Percentiles rank a stretch among this genome's conserved stretches.
Conservation (phyloP, 2,329 filamentous ascomycete genomes). For the Truncatella angustata region DNA sequence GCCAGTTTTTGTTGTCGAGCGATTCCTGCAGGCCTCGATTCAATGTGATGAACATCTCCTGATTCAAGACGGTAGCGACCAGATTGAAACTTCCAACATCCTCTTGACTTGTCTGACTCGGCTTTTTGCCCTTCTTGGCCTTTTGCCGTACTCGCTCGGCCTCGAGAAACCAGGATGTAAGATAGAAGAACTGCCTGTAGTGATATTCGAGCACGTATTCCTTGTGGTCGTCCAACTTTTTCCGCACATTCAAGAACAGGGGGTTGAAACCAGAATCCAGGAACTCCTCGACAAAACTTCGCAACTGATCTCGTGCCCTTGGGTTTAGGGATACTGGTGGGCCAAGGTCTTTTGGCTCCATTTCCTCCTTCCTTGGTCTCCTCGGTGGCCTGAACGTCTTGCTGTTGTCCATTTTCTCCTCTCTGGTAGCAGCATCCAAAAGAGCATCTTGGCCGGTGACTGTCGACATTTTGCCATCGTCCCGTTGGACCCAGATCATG, state of each 20-base stretch:
- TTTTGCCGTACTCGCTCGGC: constrained; percentile 75
- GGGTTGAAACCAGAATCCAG: constrained; percentile 95
- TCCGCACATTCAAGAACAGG: constrained; percentile 78
- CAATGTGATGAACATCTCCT: constrained; percentile 89
- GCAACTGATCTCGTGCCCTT: constrained; percentile 73
- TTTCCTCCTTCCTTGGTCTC: constrained; percentile 57
- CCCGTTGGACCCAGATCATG: constrained; percentile 93
- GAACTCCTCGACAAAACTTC: constrained; percentile 86
- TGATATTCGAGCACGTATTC: constrained; percentile 77
- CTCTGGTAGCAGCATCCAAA: constrained; percentile 66
- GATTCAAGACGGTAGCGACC: constrained; percentile 85
- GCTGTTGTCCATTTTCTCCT: constrained; percentile 84
- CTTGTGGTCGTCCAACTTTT: constrained; percentile 86
- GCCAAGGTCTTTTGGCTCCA: constrained; percentile 73
- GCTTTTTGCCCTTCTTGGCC: constrained; percentile 44
- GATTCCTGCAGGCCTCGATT: constrained; percentile 79
- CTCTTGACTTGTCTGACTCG: constrained; percentile 36
- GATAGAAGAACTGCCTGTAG: constrained; percentile 83
- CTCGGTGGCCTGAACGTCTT: constrained; percentile 89
- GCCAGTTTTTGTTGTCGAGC: constrained; percentile 82
- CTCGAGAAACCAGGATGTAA: constrained; percentile 88
- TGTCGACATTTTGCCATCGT: constrained; percentile 79
- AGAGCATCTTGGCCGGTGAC: constrained; percentile 88
- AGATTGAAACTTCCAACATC: constrained; percentile 78
- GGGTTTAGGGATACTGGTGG: constrained; percentile 67